Conservation (phyloP, 1,284 basidiomycete species). For the Rhodotorula sp. region DNA sequence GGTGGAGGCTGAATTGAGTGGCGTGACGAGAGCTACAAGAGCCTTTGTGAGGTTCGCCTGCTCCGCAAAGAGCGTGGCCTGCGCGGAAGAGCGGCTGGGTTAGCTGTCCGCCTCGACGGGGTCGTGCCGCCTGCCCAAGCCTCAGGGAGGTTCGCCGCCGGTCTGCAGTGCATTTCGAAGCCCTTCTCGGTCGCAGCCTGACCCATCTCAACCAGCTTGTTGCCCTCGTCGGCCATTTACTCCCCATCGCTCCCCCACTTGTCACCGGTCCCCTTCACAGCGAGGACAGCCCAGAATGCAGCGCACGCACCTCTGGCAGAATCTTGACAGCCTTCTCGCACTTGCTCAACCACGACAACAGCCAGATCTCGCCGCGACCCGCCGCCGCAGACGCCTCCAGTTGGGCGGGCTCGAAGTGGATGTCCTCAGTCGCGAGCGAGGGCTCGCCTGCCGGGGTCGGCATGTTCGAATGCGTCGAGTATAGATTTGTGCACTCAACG, state of each 20-base stretch:
- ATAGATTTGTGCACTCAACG: too few relatives aligned
- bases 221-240: not conserved
- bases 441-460: not conserved
- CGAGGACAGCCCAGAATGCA: too few relatives aligned
- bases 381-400: slow-evolving; percentile 5
- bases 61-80: slow-evolving; percentile 17
- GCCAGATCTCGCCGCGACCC: slow-evolving; percentile 19
- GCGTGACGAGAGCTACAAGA: slow-evolving; percentile 25
- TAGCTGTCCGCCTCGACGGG: not conserved
- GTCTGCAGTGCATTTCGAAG: not conserved
- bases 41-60: slow-evolving; percentile 20
- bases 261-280: too few relatives aligned
- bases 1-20: slow-evolving; percentile 1
- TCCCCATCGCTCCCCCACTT: not conserved
- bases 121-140: too few relatives aligned
- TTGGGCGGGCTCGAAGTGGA: slow-evolving; percentile 1
- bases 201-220: not conserved
- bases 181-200: not conserved
- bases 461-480: not conserved
- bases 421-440: slow-evolving; percentile 7
- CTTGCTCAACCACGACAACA: slow-evolving; percentile 30
- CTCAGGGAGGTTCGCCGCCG: too few relatives aligned
- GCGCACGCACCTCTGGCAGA: slow-evolving; percentile 15
- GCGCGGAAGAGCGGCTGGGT: not conserved
- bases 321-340: slow-evolving; percentile 15